Conservation (phyloP, 768 basidiomycete species). For the Trametes villosa region DNA sequence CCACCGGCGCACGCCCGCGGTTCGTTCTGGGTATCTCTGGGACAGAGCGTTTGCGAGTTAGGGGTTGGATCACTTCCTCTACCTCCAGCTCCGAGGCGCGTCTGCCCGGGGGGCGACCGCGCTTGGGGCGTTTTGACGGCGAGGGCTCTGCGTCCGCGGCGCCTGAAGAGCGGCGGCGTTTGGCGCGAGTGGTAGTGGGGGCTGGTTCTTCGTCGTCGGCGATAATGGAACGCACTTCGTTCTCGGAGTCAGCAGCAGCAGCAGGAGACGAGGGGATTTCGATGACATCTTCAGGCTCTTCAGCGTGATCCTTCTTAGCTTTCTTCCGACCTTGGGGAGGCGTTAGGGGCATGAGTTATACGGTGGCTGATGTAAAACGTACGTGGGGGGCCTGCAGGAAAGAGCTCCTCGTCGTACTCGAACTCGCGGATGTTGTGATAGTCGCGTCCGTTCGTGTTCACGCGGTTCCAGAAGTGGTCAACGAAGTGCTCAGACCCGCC, state of each 20-base stretch:
- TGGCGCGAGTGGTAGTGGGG: neutral
- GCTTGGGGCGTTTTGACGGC: conserved; percentile 13
- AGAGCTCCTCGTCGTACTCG: conserved; percentile 55
- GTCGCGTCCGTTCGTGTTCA: conserved; percentile 47
- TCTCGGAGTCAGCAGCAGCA: conserved; percentile 16
- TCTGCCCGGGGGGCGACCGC: conserved; percentile 13
- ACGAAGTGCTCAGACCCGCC: conserved; percentile 58
- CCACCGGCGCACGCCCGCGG: neutral
- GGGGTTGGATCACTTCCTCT: neutral
- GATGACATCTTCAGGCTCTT: neutral
- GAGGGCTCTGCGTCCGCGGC: neutral
- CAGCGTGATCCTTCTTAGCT: conserved; percentile 10
- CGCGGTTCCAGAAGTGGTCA: conserved; percentile 42
- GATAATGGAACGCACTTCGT: conserved; percentile 21
- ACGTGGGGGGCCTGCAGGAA: conserved; percentile 66
- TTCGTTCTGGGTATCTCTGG: neutral
- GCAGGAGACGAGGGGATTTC: conserved; percentile 1
- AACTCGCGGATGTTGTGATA: conserved; percentile 52
- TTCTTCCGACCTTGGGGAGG: conserved; percentile 12
- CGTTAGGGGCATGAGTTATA: neutral
- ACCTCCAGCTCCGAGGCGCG: conserved; percentile 7
- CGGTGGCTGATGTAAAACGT: conserved; percentile 9
- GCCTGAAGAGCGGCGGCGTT: conserved; percentile 16
- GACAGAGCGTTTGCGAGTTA: neutral
- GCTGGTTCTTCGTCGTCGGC: conserved; percentile 13